These are phyloP conservation scores for Hypsizygus marmoreus DNA, from an alignment of 768 basidiomycete genomes.

Conservation along the genomic window DNA sequence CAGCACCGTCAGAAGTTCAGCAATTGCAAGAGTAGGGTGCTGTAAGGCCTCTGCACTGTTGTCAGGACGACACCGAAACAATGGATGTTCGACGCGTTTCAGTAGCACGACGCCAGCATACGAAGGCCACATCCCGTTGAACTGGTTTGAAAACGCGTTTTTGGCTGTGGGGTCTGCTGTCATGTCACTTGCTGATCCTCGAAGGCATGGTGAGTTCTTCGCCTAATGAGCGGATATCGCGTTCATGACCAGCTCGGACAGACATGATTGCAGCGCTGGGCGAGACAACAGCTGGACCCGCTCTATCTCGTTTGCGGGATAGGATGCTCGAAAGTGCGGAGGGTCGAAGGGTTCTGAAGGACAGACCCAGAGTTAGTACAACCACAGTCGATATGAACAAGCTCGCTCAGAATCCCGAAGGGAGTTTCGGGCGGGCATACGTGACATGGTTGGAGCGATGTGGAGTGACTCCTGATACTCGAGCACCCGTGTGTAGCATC, in stretches of 20 bases:
- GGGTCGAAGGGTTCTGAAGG: slow-evolving; percentile 81
- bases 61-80: neutral
- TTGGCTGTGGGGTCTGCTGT: slow-evolving; percentile 85
- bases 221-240: neutral
- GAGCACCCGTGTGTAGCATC: slow-evolving; percentile 68
- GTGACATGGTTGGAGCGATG: slow-evolving; percentile 87
- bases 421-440: slow-evolving; percentile 86
- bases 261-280: slow-evolving; percentile 96
- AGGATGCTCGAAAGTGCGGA: slow-evolving; percentile 77
- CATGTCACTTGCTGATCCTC: slow-evolving; percentile 78
- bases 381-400: slow-evolving; percentile 70
- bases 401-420: slow-evolving; percentile 68
- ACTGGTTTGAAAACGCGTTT: slow-evolving; percentile 79
- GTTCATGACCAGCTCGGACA: slow-evolving; percentile 29
- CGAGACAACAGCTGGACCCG: slow-evolving; percentile 86
- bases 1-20: no score
- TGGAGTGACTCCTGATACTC: slow-evolving; percentile 90
- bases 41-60: no score
- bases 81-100: slow-evolving; percentile 12
- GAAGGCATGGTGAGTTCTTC: slow-evolving; percentile 73
- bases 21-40: no score
- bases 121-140: slow-evolving; percentile 81
- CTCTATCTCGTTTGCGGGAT: slow-evolving; percentile 75
- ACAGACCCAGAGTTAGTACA: slow-evolving; percentile 81
- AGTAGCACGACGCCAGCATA: slow-evolving; percentile 55